These are phyloP conservation scores for Ampelocalamus luodianensis DNA, from an alignment of 176 grass and related monocot genomes.

Conservation along the genomic window DNA sequence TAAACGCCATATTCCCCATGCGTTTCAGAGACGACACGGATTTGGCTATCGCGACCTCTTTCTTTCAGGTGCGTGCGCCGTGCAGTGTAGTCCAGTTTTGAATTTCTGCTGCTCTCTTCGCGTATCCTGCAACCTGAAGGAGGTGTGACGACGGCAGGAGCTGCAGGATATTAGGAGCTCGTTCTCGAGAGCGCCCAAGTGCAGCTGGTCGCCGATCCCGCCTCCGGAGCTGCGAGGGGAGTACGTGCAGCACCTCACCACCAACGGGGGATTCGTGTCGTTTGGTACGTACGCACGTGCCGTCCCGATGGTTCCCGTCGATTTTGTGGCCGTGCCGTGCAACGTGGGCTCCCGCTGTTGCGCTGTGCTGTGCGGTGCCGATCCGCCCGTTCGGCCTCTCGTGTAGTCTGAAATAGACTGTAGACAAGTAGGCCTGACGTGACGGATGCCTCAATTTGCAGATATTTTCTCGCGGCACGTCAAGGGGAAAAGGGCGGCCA, in stretches of 20 bases:
- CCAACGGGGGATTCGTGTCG: constrained; percentile 90
- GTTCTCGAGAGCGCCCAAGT: constrained; percentile 54
- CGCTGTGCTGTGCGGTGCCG: too few relatives aligned
- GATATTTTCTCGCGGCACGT: constrained; percentile 63
- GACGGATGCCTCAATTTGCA: constrained; percentile 18
- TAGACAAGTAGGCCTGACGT: too few relatives aligned
- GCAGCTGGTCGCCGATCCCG: constrained; percentile 90
- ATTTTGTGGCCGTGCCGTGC: too few relatives aligned
- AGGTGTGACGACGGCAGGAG: constrained; percentile 50
- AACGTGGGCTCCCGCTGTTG: too few relatives aligned
- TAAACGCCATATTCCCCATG: constrained; percentile 77
- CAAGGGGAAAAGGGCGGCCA: constrained; percentile 56
- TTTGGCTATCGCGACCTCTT: constrained; percentile 75
- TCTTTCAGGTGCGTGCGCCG: constrained; percentile 55
- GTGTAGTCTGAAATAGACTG: background rate
- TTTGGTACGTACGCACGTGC: constrained; percentile 48
- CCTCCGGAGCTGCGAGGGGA: constrained; percentile 71
- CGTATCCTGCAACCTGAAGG: background rate
- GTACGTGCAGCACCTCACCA: constrained; percentile 65
- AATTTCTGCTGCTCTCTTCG: background rate
- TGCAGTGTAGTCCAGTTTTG: background rate
- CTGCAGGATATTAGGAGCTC: constrained; percentile 59
- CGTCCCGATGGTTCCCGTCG: background rate
- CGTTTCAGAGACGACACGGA: constrained; percentile 87
- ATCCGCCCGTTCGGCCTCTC: too few relatives aligned